A percentile compares a stretch with the other conserved stretches of the same genome.
Conservation (phyloP, 495 filamentous ascomycete species). For the Astrothelium subdiscretum region DNA sequence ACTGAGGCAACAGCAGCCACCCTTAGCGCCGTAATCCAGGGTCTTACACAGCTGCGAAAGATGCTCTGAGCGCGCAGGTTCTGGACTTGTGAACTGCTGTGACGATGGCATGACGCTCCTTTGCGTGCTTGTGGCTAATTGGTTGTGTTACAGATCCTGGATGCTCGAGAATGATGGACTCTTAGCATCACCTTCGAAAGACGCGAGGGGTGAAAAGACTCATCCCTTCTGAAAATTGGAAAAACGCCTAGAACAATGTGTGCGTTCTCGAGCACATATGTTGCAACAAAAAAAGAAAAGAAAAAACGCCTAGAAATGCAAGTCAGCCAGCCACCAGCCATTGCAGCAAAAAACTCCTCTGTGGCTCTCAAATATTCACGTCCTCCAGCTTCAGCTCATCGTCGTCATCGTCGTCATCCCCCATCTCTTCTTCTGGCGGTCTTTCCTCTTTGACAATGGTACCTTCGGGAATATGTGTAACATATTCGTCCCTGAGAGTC, state of each 20-base stretch:
- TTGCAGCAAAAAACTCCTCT: background rate
- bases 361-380: background rate
- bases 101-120: too few relatives aligned
- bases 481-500: conserved; percentile 65
- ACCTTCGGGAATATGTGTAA: conserved; percentile 39
- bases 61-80: background rate
- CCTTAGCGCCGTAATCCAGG: too few relatives aligned
- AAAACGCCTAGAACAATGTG: background rate
- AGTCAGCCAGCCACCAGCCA: background rate
- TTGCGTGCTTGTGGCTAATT: too few relatives aligned
- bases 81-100: too few relatives aligned
- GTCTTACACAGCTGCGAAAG: background rate
- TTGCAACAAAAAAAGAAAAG: too few relatives aligned
- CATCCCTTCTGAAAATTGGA: background rate
- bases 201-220: too few relatives aligned
- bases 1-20: background rate
- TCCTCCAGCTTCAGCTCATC: conserved; percentile 8
- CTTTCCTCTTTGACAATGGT: background rate
- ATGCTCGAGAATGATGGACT: too few relatives aligned
- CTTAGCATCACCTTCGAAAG: too few relatives aligned
- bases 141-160: too few relatives aligned
- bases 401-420: conserved; percentile 11
- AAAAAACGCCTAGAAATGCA: background rate
- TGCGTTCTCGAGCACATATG: background rate
- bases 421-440: conserved; percentile 7